phyloP scores from a whole-genome alignment of 1,139 yeast species.

The Geotrichum bryndzae region DNA sequence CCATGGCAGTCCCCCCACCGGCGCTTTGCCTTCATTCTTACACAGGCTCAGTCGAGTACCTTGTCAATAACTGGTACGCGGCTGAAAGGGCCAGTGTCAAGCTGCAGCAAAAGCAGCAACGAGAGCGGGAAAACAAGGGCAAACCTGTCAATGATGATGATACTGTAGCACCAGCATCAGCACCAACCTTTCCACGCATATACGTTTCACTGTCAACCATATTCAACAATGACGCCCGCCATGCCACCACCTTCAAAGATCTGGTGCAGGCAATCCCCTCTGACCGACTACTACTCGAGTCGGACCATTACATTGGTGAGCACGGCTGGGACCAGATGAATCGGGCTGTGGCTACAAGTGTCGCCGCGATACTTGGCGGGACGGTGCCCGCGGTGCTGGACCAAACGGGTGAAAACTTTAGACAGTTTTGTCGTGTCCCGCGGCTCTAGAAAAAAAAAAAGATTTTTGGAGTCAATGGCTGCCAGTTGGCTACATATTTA shows the following conservation, averaged over 20 bases:
- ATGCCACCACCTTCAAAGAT: background rate
- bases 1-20: constrained; percentile 27
- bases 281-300: background rate
- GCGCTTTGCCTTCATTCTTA: constrained; percentile 70
- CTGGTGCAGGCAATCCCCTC: background rate
- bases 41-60: constrained; percentile 69
- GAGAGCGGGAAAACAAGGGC: background rate
- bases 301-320: background rate
- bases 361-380: background rate
- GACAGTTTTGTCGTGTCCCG: background rate
- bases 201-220: background rate
- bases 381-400: background rate
- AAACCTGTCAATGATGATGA: background rate
- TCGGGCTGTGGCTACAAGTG: background rate
- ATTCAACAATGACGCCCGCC: background rate
- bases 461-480: background rate
- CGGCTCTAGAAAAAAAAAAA: too few species aligned
- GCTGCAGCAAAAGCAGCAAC: background rate
- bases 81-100: too few species aligned
- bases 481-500: too few species aligned
- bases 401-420: background rate
- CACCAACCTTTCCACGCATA: background rate
- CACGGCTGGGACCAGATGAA: background rate
- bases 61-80: constrained; percentile 27
- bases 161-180: background rate